Conservation (phyloP, 768 basidiomycete species). For the Phlebiopsis gigantea region DNA sequence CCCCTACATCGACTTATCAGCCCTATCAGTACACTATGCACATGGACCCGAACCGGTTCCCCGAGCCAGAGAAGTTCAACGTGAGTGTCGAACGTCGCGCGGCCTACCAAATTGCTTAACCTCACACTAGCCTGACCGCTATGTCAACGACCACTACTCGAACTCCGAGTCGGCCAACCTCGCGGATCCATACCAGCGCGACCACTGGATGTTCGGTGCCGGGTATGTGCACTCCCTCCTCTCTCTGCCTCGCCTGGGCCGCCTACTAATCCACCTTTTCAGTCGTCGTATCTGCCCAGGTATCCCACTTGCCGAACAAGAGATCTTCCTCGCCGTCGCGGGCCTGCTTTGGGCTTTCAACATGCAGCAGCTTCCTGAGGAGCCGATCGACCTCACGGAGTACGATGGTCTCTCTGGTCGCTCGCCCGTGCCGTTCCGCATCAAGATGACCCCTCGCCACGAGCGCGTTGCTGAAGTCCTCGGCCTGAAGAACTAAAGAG, state of each 20-base stretch:
- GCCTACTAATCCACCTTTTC: not conserved
- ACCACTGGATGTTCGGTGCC: slow-evolving; percentile 47
- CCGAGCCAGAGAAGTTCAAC: slow-evolving; percentile 31
- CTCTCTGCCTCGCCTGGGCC: not conserved
- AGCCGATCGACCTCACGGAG: slow-evolving; percentile 41
- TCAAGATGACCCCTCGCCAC: slow-evolving; percentile 22
- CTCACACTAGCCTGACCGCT: slow-evolving; percentile 35
- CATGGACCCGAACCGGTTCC: slow-evolving; percentile 28
- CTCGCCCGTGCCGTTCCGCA: slow-evolving; percentile 38
- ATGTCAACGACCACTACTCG: slow-evolving; percentile 31
- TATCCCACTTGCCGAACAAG: slow-evolving; percentile 40
- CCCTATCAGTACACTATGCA: slow-evolving; percentile 17
- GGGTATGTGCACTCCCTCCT: slow-evolving; percentile 28
- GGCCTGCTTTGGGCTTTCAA: slow-evolving; percentile 44
- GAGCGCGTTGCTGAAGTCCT: slow-evolving; percentile 12
- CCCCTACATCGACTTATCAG: not conserved
- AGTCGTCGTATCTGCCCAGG: slow-evolving; percentile 35
- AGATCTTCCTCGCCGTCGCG: slow-evolving; percentile 40
- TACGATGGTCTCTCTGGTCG: slow-evolving; percentile 43
- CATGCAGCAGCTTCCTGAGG: slow-evolving; percentile 34
- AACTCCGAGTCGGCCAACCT: slow-evolving; percentile 41
- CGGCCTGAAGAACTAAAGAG: not conserved
- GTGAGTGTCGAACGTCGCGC: slow-evolving; percentile 17
- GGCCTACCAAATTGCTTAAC: slow-evolving; percentile 5
- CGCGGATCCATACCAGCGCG: slow-evolving; percentile 36